Conservation (phyloP, 1,284 basidiomycete genomes). For the Rhodotorula sp. region DNA sequence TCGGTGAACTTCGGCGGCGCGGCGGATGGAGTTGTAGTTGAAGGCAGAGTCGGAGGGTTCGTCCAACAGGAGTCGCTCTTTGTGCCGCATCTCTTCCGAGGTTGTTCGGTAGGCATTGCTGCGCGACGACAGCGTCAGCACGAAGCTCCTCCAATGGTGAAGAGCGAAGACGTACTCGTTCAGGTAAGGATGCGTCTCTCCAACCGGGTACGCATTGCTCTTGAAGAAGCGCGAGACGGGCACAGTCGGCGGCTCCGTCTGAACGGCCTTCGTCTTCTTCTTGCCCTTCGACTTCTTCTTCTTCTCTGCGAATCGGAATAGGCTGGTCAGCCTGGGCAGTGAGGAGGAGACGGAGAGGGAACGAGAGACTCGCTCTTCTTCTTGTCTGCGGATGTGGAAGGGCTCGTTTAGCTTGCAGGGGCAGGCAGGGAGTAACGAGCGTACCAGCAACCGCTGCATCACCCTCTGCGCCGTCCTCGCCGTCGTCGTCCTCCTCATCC, state of each 20-base stretch:
- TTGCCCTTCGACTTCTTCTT: slow-evolving; percentile 67
- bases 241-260: slow-evolving; percentile 90
- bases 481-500: slow-evolving; percentile 12
- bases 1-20: slow-evolving; percentile 92
- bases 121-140: slow-evolving; percentile 2
- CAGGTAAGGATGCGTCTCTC: slow-evolving; percentile 87
- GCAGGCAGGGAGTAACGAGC: not conserved
- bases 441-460: not conserved
- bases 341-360: not conserved
- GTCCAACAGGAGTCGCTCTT: slow-evolving; percentile 73
- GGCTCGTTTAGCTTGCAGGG: not conserved
- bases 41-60: slow-evolving; percentile 52
- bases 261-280: slow-evolving; percentile 51
- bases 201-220: slow-evolving; percentile 80
- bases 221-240: slow-evolving; percentile 87
- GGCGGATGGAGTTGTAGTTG: slow-evolving; percentile 79
- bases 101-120: slow-evolving; percentile 84
- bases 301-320: slow-evolving; percentile 24
- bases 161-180: slow-evolving; percentile 62
- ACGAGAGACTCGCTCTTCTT: slow-evolving; percentile 34
- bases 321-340: not conserved
- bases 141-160: too few species aligned
- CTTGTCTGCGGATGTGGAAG: slow-evolving; percentile 27
- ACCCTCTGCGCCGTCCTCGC: slow-evolving; percentile 2
- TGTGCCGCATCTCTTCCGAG: slow-evolving; percentile 82